phyloP scores from a whole-genome alignment of 2,329 filamentous ascomycete genomes.

The Exophiala bonariae region DNA sequence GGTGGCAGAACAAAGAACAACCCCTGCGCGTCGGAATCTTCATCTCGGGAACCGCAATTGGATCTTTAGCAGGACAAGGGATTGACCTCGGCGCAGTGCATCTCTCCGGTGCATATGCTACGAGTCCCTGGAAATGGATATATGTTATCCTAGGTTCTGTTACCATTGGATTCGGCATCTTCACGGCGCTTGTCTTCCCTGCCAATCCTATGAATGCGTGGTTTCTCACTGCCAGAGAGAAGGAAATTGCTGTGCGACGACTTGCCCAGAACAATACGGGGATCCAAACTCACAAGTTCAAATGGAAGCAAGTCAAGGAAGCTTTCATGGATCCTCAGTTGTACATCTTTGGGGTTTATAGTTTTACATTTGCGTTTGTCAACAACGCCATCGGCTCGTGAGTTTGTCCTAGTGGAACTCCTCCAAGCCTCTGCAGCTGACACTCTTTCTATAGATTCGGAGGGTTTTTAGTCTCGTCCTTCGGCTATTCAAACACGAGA shows the following conservation, averaged over 20 bases:
- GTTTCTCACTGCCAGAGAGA: constrained; percentile 66
- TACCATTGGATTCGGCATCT: constrained; percentile 28
- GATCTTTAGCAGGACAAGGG: constrained; percentile 6
- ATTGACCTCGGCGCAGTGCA: constrained; percentile 10
- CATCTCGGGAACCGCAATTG: constrained; percentile 12
- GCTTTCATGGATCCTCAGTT: constrained; percentile 66
- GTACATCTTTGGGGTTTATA: constrained; percentile 49
- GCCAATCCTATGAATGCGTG: constrained; percentile 73
- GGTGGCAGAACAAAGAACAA: constrained; percentile 14
- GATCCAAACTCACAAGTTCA: constrained; percentile 58
- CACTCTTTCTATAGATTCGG: background rate
- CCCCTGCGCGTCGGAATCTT: constrained; percentile 5
- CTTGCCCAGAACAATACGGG: constrained; percentile 63
- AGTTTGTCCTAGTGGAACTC: background rate
- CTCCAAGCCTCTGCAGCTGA: background rate
- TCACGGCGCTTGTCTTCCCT: constrained; percentile 46
- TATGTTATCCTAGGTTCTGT: constrained; percentile 51
- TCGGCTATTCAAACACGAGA: constrained; percentile 9
- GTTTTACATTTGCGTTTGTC: constrained; percentile 47
- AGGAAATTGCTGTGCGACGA: constrained; percentile 62
- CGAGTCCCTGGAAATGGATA: constrained; percentile 44
- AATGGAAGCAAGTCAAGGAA: constrained; percentile 54
- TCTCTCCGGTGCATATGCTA: constrained; percentile 5
- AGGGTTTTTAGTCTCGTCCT: constrained; percentile 8
- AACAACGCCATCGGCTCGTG: constrained; percentile 48